phyloP scores from a whole-genome alignment of 768 basidiomycete species.

The Sporobolomyces phaffii region DNA sequence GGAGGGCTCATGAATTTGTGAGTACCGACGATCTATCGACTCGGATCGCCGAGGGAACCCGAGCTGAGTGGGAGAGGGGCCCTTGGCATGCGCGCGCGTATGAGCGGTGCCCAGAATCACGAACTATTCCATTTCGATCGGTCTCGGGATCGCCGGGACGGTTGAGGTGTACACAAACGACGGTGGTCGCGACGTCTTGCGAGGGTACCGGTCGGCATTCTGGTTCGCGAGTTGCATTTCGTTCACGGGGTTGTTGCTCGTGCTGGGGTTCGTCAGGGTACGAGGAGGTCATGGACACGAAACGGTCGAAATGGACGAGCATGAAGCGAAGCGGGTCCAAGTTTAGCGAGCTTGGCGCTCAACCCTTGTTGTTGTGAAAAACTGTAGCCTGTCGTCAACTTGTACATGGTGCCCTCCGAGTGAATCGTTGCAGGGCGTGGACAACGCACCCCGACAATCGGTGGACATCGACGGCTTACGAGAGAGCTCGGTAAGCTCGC shows the following conservation, averaged over 20 bases:
- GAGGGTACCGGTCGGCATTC: conserved; percentile 32
- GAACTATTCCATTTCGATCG: conserved; percentile 37
- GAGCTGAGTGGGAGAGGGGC: too few species aligned
- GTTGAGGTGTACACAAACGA: conserved; percentile 31
- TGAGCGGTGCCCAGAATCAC: neutral
- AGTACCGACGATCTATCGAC: neutral
- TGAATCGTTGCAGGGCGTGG: too few species aligned
- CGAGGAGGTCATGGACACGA: neutral
- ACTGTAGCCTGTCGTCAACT: too few species aligned
- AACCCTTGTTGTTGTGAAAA: too few species aligned
- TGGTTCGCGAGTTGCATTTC: conserved; percentile 34
- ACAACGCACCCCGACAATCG: too few species aligned
- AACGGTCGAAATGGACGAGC: neutral
- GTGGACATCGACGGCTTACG: too few species aligned
- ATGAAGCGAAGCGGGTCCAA: neutral
- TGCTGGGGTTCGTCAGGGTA: neutral
- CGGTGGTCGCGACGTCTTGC: conserved; percentile 12
- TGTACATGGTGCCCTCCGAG: too few species aligned
- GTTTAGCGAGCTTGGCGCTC: too few species aligned
- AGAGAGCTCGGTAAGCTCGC: too few species aligned
- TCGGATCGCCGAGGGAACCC: neutral
- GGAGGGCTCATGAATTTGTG: conserved; percentile 6
- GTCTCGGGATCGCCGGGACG: conserved; percentile 35
- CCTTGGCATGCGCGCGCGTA: too few species aligned
- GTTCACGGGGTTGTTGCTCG: conserved; percentile 24